Conservation (phyloP, 306 rosid genomes). For the Astragalus glycyphyllos region DNA sequence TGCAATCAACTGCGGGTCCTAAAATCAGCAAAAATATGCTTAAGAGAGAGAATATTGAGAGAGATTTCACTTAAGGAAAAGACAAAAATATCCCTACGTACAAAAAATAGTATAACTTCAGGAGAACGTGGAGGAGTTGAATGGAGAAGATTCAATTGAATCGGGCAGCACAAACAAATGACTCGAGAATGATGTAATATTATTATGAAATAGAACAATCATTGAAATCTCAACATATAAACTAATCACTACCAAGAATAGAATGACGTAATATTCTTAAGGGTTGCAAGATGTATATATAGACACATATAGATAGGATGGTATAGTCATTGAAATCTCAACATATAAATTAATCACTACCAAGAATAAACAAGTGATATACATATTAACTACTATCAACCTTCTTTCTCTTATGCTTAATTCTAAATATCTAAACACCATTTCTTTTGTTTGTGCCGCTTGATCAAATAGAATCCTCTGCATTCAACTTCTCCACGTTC, state of each 20-base stretch:
- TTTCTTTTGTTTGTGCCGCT: no score
- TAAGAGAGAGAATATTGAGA: no score
- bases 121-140: no score
- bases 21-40: no score
- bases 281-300: constrained; percentile 43
- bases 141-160: neutral
- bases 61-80: no score
- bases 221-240: constrained; percentile 37
- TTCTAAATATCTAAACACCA: constrained; percentile 14
- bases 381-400: neutral
- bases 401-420: constrained; percentile 33
- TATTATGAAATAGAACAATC: constrained; percentile 43
- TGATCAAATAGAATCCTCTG: no score
- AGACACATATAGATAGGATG: constrained; percentile 37
- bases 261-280: constrained; percentile 41
- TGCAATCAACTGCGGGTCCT: no score
- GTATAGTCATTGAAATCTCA: constrained; percentile 31
- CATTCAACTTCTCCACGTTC: no score
- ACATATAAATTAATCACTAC: constrained; percentile 39
- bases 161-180: constrained; percentile 44
- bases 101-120: no score
- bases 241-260: constrained; percentile 40
- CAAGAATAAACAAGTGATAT: constrained; percentile 9
- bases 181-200: constrained; percentile 48
- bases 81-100: no score